These are phyloP conservation scores for Trametes sp. DNA, from an alignment of 1,284 basidiomycete genomes.

Conservation along the genomic window DNA sequence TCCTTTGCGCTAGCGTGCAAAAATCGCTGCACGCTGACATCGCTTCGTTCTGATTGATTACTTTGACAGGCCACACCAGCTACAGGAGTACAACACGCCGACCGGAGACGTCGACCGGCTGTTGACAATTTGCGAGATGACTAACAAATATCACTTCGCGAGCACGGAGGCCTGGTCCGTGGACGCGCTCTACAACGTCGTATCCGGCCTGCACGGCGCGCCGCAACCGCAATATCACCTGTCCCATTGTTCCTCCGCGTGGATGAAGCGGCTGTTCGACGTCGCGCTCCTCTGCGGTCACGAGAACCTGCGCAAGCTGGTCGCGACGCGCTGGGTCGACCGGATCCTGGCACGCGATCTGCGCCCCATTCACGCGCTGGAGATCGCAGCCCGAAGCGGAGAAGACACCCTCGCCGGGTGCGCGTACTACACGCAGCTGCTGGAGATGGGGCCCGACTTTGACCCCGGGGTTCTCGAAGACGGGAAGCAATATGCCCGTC, in stretches of 20 bases:
- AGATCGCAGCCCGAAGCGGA: slow-evolving; percentile 37
- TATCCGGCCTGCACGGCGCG: slow-evolving; percentile 30
- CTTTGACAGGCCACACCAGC: slow-evolving; percentile 38
- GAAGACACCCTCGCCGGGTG: slow-evolving; percentile 35
- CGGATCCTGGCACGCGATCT: slow-evolving; percentile 35
- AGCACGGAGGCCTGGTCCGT: slow-evolving; percentile 43
- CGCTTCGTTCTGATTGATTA: not conserved
- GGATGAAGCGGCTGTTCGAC: slow-evolving; percentile 41
- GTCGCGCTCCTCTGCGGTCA: slow-evolving; percentile 42
- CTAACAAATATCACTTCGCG: slow-evolving; percentile 45
- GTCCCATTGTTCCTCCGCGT: slow-evolving; percentile 27
- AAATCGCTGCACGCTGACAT: slow-evolving; percentile 15
- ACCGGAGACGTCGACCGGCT: slow-evolving; percentile 34
- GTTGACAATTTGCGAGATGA: slow-evolving; percentile 40
- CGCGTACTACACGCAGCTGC: slow-evolving; percentile 43
- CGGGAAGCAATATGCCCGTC: slow-evolving; percentile 21
- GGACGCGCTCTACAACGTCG: slow-evolving; percentile 37
- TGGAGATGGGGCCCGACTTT: slow-evolving; percentile 35
- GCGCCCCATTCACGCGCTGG: slow-evolving; percentile 36
- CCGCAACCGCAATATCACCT: slow-evolving; percentile 26
- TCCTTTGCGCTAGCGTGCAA: not conserved
- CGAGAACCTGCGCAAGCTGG: slow-evolving; percentile 32
- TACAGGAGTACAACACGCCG: slow-evolving; percentile 34
- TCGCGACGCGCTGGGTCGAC: slow-evolving; percentile 38
- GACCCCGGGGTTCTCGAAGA: slow-evolving; percentile 28